Base-by-base conservation (phyloP, 257 asterid genomes). In the Plantago ovata region DNA sequence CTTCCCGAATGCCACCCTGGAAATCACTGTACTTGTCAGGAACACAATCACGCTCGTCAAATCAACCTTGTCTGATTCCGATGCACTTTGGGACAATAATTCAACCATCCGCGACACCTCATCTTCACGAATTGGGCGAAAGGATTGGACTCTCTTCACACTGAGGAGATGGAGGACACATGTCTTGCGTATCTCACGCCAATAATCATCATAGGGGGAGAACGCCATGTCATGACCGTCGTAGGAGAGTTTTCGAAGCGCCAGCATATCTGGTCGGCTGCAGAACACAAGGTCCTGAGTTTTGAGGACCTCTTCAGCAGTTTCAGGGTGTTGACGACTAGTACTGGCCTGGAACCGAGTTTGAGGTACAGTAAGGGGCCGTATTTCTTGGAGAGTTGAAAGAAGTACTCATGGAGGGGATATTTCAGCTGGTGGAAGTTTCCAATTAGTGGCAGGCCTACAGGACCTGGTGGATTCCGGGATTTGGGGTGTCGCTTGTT, bases 361-460 rank as follows among this genome's bases (percentile, higher is more conserved):
- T 68, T 73, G 22, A 68, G 8, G 43, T 53, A 68, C 38, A 68
- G n/a, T 15, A 64, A n/a, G 7, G 75, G 69, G 19, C 79, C 79
- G 32, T 73, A 63, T 28, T 60, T 51, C 7, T 56, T 63, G 40
- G 79, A 73, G n/a, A 73, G 64, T 16, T 60, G 2, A 58, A 60
- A 23, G 16, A 64, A 63, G 55, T 63, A 55, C 19, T 24, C 46
- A 24, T 62, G 70, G 9, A 46, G 60, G 24, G 49, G 23, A 44
- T 18, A 28, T 33, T 15, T 45, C 11, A 69, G 13, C 59, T 69
- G 70, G 64, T 56, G 64, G 43, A 69, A 33, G 66, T 56, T 69
- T 56, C 70, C 75, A 48, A 69, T 0, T 10, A 69, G 13, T 16
- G 75, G 70, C 12, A 69, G 66, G 0, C 51, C 52, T 22, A 23